Evolutionary conservation across 495 filamentous ascomycete genomes (phyloP), one percentile per base, ranked within the genome.

Genomic region (Lasiosphaeris hirsuta): DNA sequence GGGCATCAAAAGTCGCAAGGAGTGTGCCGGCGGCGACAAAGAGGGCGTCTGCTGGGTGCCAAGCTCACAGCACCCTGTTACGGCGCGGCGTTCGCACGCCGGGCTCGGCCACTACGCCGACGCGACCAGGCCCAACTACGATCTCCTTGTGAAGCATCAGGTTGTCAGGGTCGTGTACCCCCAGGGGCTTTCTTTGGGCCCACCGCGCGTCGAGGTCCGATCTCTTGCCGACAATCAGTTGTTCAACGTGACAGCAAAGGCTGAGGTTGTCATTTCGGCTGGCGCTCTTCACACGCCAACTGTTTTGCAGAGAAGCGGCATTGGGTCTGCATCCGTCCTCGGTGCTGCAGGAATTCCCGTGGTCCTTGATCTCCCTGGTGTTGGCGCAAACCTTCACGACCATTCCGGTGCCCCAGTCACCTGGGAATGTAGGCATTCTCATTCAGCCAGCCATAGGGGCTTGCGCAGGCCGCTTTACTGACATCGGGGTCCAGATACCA

Each of bases 81-180:
- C 62, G 10, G 67, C 69, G 10, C 43, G 66, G 30, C 65, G 72
- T 10, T 74, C 72, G 1, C 69, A 73, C 42, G 60, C 73, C 7
- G 70, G 73, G 9, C 62, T 69, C 0, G 73, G 63, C 3, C 73
- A 74, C 58, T 76, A 69, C 19, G 60, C 68, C 9, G 59, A 46
- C 1, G 67, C 71, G 9, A 63, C 62, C 1, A 15, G 73, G 36
- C 54, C 63, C 10, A 74, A 76, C 39, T 65, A 70, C 50, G 64
- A 76, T 13, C 63, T 76, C 5, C 23, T 30, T 5, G 23, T 30
- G 23, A 30, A 30, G 23, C 23, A 30, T 30, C 23, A 30, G 23
- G 23, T 30, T 30, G 23, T 30, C 23, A 30, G 23, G 23, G 23
- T 30, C 23, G 23, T 30, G 23, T 30, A 30, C 5, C 23, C 23